phyloP scores from a whole-genome alignment of 2,329 filamentous ascomycete species.

The Diatrype stigma region DNA sequence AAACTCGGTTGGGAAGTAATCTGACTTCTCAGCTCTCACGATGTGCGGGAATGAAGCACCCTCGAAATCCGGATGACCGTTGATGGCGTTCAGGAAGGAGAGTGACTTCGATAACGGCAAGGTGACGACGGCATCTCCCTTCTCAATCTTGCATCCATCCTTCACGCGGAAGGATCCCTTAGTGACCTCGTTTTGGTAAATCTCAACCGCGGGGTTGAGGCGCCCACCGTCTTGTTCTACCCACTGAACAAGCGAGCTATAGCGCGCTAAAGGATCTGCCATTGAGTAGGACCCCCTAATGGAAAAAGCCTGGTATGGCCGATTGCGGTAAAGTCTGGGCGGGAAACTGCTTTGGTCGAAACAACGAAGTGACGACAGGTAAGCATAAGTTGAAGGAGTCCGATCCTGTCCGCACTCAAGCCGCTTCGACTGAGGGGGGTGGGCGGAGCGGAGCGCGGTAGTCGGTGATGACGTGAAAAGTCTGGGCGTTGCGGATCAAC shows the following conservation, averaged over 20 bases:
- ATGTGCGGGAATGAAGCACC: slow-evolving; percentile 7
- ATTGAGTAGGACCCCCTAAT: slow-evolving; percentile 5
- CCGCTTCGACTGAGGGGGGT: neutral
- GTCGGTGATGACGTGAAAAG: too few species aligned
- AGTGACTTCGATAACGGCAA: slow-evolving; percentile 51
- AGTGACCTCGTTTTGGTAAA: slow-evolving; percentile 47
- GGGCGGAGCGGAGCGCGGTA: too few species aligned
- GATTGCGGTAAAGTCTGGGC: too few species aligned
- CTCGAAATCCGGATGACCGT: slow-evolving; percentile 23
- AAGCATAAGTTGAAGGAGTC: too few species aligned
- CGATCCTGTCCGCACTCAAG: neutral
- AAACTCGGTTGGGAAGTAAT: slow-evolving; percentile 46
- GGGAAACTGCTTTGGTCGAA: too few species aligned
- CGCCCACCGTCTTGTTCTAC: slow-evolving; percentile 39
- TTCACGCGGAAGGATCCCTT: slow-evolving; percentile 53
- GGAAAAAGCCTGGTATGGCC: neutral
- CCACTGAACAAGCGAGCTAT: slow-evolving; percentile 44
- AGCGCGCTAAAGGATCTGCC: slow-evolving; percentile 19
- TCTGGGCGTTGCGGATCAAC: too few species aligned
- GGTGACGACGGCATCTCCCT: slow-evolving; percentile 43
- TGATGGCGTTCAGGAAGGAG: slow-evolving; percentile 55
- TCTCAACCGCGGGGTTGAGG: slow-evolving; percentile 48
- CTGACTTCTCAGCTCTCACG: slow-evolving; percentile 4
- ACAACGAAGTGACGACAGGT: too few species aligned
- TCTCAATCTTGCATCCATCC: slow-evolving; percentile 22